Evolutionary conservation across 2,329 filamentous ascomycete genomes (phyloP), one percentile per base, ranked within the genome.

Genomic region (Nigrograna mackinnonii): DNA sequence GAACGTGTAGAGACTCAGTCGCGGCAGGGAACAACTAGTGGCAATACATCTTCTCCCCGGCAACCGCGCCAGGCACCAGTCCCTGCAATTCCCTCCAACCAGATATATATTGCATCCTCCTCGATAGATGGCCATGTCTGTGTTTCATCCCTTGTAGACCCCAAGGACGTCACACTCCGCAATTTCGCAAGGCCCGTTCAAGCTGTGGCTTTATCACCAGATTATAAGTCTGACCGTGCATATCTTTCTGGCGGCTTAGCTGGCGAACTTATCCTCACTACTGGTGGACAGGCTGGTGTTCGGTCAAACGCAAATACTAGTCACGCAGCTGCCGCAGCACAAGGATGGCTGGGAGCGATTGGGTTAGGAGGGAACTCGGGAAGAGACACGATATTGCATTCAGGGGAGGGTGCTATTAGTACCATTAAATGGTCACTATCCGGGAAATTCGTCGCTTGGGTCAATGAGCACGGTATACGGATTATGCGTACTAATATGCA

Each of bases 91-190:
- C 87, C 90, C 0, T 91, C 89, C 2, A 97, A 96, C 58, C 86
- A 91, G 40, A 95, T 99, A 30, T 89, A 94, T 66, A 88, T 99
- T 53, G 92, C 87, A 1, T 95, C 92, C 1, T 90, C 94, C 0
- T 97, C 94, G 0, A 89, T 95, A 62, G 94, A 99, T 67, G 95
- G 94, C 14, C 92, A 96, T 62, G 89, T 99, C 12, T 97, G 94
- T 58, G 83, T 99, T 1, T 86, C 91, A 44, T 95, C 90, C 1
- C 73, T 99, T 16, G 73, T 94, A 16, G 92, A 99, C 60, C 73
- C 86, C 26, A 95, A 91, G 59, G 94, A 99, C 70, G 91, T 96
- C 2, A 86, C 91, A 44, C 71, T 97, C 20, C 85, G 94, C 20
- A 96, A 96, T 65, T 99, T 97, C 72, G 90, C 89, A 2, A 83